phyloP scores from a whole-genome alignment of 305 asterid species.

The Petunia hybrid region DNA sequence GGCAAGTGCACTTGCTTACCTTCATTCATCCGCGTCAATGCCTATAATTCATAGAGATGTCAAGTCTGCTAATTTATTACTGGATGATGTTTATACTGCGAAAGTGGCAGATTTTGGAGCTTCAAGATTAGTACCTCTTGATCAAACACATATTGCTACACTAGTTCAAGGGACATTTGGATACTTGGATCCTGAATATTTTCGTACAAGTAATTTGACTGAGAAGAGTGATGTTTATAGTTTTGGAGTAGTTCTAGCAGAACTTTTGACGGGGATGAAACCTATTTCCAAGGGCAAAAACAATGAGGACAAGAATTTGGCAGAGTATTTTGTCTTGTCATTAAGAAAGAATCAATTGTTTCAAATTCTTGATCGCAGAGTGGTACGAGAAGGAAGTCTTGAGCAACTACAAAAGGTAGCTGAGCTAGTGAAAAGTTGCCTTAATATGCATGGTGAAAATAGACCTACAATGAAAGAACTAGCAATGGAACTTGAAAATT shows the following conservation, averaged over 20 bases:
- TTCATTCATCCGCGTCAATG: conserved; percentile 55
- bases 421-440: conserved; percentile 40
- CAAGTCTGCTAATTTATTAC: conserved; percentile 55
- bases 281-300: conserved; percentile 37
- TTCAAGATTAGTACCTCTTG: conserved; percentile 59
- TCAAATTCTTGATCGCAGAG: conserved; percentile 41
- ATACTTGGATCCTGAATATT: conserved; percentile 65
- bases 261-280: conserved; percentile 58
- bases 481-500: conserved; percentile 29
- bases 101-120: conserved; percentile 69
- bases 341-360: conserved; percentile 39
- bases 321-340: conserved; percentile 30
- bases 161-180: conserved; percentile 67
- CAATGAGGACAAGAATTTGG: conserved; percentile 38
- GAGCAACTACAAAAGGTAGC: conserved; percentile 34
- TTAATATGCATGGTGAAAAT: conserved; percentile 35
- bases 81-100: conserved; percentile 51
- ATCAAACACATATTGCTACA: conserved; percentile 57
- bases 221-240: conserved; percentile 72
- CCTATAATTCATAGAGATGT: conserved; percentile 64
- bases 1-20: conserved; percentile 56
- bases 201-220: conserved; percentile 55
- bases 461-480: conserved; percentile 41
- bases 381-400: conserved; percentile 40
- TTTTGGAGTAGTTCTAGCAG: conserved; percentile 63